Evolutionary conservation across 2,329 filamentous ascomycete species (phyloP), one percentile per base, ranked within the genome.

Genomic region (Aspergillus sp.): DNA sequence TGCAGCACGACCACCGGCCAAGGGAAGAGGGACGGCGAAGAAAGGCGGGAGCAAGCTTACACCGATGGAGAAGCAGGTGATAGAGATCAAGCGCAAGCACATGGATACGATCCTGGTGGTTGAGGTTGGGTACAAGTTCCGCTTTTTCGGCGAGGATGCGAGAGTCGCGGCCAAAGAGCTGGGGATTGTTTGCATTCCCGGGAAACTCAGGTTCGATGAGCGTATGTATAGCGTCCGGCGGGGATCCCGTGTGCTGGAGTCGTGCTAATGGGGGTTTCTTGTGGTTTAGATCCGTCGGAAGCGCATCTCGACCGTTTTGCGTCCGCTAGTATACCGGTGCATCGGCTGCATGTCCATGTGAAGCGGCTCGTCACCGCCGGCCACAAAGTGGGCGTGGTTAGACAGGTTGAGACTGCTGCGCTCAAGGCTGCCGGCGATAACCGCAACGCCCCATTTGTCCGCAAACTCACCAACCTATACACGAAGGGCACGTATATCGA

Each of bases 401-500:
- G 89, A 16, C 91, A 98, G 60, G 70, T 94, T 16, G 91, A 98
- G 60, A 98, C 91, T 0, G 91, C 91, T 2, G 91, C 91, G 0
- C 66, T 98, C 39, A 98, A 98, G 57, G 93, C 93, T 42, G 91
- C 78, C 1, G 89, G 91, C 27, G 86, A 94, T 55, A 98, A 96
- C 58, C 78, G 85, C 36, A 95, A 94, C 52, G 75, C 86, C 0
- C 88, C 91, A 0, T 98, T 98, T 48, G 75, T 86, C 24, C 78
- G 91, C 22, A 91, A 93, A 49, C 76, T 98, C 49, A 96, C 91
- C 11, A 95, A 93, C 52, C 71, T 98, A 5, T 98, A 98, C 61
- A 98, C 91, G 6, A 98, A 96, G 58, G 91, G 88, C 26, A 98
- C 91, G 2, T 98, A 96, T 48, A 81, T 98, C 35, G 91, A 96